These are phyloP conservation scores for Thalassia testudinum DNA, from an alignment of 116 monocot species.

Conservation along the genomic window DNA sequence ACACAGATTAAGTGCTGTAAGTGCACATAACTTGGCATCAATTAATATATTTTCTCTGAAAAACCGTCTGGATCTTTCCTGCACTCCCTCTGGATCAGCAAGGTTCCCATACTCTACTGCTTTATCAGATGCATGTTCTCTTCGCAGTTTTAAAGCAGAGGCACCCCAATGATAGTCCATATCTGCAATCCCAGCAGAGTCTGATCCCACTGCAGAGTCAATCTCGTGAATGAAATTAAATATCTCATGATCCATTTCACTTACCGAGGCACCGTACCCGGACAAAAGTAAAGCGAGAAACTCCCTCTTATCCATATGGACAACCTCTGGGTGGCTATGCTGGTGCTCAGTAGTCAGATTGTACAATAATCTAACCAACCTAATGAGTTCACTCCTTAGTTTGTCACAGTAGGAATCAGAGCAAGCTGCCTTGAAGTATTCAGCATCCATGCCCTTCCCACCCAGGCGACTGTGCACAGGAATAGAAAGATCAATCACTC, in stretches of 20 bases:
- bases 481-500: constrained; percentile 22
- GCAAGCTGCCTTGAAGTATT: neutral
- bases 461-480: neutral
- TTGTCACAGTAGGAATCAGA: constrained; percentile 1
- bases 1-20: constrained; percentile 51
- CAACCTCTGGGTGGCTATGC: constrained; percentile 4
- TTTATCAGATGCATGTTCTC: constrained; percentile 31
- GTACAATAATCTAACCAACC: constrained; percentile 63
- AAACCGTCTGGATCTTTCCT: constrained; percentile 31
- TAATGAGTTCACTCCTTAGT: constrained; percentile 63
- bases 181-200: constrained; percentile 25
- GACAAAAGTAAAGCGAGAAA: constrained; percentile 68
- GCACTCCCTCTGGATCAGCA: constrained; percentile 19
- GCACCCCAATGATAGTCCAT: constrained; percentile 80
- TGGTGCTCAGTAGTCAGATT: constrained; percentile 21
- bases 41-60: constrained; percentile 83
- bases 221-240: constrained; percentile 64
- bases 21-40: constrained; percentile 46
- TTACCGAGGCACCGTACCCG: constrained; percentile 57
- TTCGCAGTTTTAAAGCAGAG: constrained; percentile 45
- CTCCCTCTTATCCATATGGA: constrained; percentile 36
- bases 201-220: constrained; percentile 31
- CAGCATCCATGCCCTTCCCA: neutral
- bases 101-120: constrained; percentile 4
- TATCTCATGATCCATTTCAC: constrained; percentile 59